Evolutionary conservation across 768 basidiomycete species (phyloP), one percentile per base, ranked within the genome.

Genomic region (Cantharellus anzutake): DNA sequence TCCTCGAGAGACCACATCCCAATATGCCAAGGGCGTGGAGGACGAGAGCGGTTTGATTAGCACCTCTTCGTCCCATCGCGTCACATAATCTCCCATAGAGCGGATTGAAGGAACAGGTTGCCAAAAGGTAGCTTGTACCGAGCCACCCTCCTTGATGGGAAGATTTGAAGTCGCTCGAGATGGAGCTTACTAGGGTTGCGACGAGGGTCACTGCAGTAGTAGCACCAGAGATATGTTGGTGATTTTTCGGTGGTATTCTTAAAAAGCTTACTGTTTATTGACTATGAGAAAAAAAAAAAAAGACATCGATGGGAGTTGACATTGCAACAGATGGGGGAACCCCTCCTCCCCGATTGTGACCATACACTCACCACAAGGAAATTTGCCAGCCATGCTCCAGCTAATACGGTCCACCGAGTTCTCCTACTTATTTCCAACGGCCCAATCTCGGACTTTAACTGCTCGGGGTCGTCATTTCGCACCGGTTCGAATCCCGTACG

Each of bases 81-180:
- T 85, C 80, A 66, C 80, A 84, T n/a, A 89, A 70, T 20, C 86
- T 79, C 41, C 86, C 86, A 67, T 89, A 89, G 3, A 89, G 73
- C 0, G 85, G 86, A 2, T 84, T 88, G 64, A 89, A 88, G 0
- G 86, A 86, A 68, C 83, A 85, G 7, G 78, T 85, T 7, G 86
- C 83, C 20, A 89, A 75, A 4, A 89, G 71, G 68, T 84, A 88
- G 82, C 83, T 74, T 44, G 87, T 88, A 51, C 86, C 86, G 5
- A 89, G 75, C 87, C 86, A 88, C 66, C 82, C 83, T 0, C 82
- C 83, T 68, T 88, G 82, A 66, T 87, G 80, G 3, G 84, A 83
- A 65, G 77, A 80, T 61, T 82, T 70, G 65, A 86, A 87, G 55
- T 87, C 83, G 0, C 84, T 87, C 0, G 84, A 86, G 60, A 88